Evolutionary conservation across 495 filamentous ascomycete genomes (phyloP).

Genomic region (Penicillium arizonense): DNA sequence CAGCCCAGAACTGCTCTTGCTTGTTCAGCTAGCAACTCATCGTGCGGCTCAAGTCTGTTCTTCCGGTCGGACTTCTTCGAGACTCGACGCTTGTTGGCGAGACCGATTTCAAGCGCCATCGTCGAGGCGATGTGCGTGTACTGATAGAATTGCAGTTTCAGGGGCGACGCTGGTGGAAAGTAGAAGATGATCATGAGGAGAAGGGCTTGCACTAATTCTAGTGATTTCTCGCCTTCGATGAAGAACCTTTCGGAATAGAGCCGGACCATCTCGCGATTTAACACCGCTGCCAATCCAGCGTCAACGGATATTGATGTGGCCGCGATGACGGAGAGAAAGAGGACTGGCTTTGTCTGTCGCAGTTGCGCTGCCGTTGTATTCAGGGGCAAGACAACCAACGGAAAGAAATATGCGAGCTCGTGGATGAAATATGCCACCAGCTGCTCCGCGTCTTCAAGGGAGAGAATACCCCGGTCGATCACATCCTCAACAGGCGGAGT

Average conservation of each 20-base stretch:
- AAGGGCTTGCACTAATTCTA: constrained; percentile 52
- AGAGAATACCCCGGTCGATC: constrained; percentile 47
- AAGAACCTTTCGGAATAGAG: constrained; percentile 48
- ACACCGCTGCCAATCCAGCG: constrained; percentile 35
- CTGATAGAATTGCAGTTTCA: constrained; percentile 52
- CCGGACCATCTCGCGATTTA: constrained; percentile 48
- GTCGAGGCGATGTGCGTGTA: constrained; percentile 54
- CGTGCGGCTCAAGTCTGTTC: constrained; percentile 17
- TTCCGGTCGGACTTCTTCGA: constrained; percentile 21
- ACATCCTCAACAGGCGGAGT: constrained; percentile 30
- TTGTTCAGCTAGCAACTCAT: constrained; percentile 40
- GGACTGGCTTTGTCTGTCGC: constrained; percentile 42
- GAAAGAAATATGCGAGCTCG: constrained; percentile 42
- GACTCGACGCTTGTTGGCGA: constrained; percentile 35
- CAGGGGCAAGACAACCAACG: constrained; percentile 38
- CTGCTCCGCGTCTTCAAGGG: constrained; percentile 41
- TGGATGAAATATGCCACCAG: constrained; percentile 43
- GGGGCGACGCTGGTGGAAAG: constrained; percentile 44
- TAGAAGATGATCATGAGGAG: constrained; percentile 50
- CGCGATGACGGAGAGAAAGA: constrained; percentile 51
- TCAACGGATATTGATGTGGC: constrained; percentile 45
- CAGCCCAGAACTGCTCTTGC: constrained; percentile 46
- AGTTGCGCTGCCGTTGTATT: constrained; percentile 39
- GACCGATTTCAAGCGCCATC: constrained; percentile 54
- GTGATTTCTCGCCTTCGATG: constrained; percentile 50